Conservation (phyloP, 495 filamentous ascomycete species). For the Penicillium maclennaniae region DNA sequence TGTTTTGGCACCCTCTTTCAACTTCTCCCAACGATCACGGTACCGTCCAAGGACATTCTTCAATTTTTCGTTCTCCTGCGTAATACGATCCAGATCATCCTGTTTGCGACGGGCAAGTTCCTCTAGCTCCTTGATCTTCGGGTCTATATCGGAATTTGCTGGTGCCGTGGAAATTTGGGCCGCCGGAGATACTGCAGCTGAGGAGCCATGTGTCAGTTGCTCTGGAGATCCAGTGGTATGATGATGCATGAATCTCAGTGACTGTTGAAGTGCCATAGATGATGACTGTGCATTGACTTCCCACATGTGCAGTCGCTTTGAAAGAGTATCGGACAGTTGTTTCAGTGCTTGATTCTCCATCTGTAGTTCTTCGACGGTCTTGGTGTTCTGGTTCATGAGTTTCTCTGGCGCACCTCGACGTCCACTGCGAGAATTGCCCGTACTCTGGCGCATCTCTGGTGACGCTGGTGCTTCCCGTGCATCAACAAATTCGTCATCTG, state of each 20-base stretch:
- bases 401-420: slow-evolving; percentile 27
- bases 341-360: slow-evolving; percentile 77
- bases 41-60: slow-evolving; percentile 63
- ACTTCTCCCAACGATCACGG: slow-evolving; percentile 74
- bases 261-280: slow-evolving; percentile 75
- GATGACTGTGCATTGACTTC: slow-evolving; percentile 80
- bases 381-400: slow-evolving; percentile 34
- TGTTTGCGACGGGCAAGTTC: slow-evolving; percentile 43
- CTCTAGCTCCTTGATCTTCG: slow-evolving; percentile 46
- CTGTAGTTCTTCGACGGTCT: slow-evolving; percentile 76
- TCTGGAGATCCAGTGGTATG: slow-evolving; percentile 40
- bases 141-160: slow-evolving; percentile 29
- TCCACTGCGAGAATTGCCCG: slow-evolving; percentile 14
- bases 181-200: slow-evolving; percentile 26
- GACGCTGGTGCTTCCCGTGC: slow-evolving; percentile 67
- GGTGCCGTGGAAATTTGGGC: slow-evolving; percentile 21
- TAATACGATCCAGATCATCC: slow-evolving; percentile 54
- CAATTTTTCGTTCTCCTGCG: slow-evolving; percentile 67
- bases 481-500: slow-evolving; percentile 83
- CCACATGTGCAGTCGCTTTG: slow-evolving; percentile 74
- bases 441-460: slow-evolving; percentile 43
- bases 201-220: slow-evolving; percentile 17
- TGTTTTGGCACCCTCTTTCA: slow-evolving; percentile 79
- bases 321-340: slow-evolving; percentile 71
- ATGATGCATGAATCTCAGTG: slow-evolving; percentile 63